Evolutionary conservation across 2,329 filamentous ascomycete genomes (phyloP).

Genomic region (Zymoseptoria tritici): DNA sequence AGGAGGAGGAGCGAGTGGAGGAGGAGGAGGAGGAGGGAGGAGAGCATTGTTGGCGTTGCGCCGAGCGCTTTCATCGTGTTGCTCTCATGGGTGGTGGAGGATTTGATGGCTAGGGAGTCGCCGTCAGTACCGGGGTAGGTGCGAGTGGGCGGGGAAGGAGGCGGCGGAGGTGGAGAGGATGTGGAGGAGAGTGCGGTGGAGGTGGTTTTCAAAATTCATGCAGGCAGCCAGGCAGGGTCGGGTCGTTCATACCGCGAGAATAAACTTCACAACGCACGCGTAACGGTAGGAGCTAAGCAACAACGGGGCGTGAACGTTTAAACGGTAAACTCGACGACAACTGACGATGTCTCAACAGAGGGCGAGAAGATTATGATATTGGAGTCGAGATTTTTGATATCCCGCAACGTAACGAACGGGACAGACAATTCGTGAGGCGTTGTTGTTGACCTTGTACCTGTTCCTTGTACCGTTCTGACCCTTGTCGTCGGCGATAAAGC

Average conservation of each 20-base stretch:
- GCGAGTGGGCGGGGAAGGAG: neutral
- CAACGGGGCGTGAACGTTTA: neutral
- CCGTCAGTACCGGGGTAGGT: neutral
- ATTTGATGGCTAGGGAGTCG: neutral
- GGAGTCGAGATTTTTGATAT: neutral
- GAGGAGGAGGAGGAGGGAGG: conserved; percentile 13
- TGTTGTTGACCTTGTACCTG: neutral
- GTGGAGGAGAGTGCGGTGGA: neutral
- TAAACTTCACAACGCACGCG: neutral
- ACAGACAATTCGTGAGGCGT: neutral
- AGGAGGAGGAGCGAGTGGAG: conserved; percentile 36
- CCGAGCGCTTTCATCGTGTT: conserved; percentile 16
- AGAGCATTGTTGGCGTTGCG: conserved; percentile 6
- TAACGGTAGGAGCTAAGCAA: neutral
- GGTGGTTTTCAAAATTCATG: neutral
- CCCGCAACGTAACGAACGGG: neutral
- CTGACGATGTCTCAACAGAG: neutral
- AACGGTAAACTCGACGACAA: neutral
- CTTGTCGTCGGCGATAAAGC: neutral
- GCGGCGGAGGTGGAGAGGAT: neutral
- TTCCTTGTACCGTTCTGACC: neutral
- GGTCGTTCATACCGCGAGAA: neutral
- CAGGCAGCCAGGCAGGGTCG: neutral
- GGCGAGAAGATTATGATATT: neutral
- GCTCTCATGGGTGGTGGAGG: neutral